Evolutionary conservation across 164 flowering plant genomes (phyloP), one percentile per base, ranked within the genome.

Genomic region (Buxus sempervirens): DNA sequence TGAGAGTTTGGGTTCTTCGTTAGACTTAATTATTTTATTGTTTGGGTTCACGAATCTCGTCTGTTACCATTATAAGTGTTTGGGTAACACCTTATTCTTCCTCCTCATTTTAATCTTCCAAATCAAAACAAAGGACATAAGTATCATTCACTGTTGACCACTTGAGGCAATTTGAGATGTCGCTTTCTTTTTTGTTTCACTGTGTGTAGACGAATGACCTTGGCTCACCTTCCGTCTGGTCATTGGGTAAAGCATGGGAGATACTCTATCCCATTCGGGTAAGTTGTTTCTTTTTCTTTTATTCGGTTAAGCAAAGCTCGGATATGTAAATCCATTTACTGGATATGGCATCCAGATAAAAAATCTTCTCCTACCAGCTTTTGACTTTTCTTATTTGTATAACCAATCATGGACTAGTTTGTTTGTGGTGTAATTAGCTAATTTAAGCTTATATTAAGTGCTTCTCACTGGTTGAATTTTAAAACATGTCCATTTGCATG

Each of bases 331-430:
- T n/a, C n/a, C n/a, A n/a, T n/a, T n/a, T n/a, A n/a, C n/a, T n/a
- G n/a, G n/a, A n/a, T n/a, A n/a, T n/a, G n/a, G n/a, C n/a, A n/a
- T 60, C 15, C 53, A 20, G 71, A 57, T 32, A 16, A 51, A 59
- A 60, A 28, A 60, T 60, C 71, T 60, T 60, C 41, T 23, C n/a
- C n/a, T n/a, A n/a, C n/a, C n/a, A n/a, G n/a, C n/a, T n/a, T n/a
- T 21, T 51, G 41, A 61, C 24, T 54, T 57, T n/a, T 25, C 27
- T 57, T n/a, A 0, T 5, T 23, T 57, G 60, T 57, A 57, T 21
- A 13, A 21, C 22, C 22, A 57, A n/a, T 13, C 60, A 57, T 21
- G 25, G 60, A 22, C 60, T 26, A 23, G 60, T 26, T 57, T 57
- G 60, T n/a, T 32, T 57, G 22, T n/a, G 22, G 25, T 45, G 60